Conservation (phyloP, 106 monocot genomes). For the Allium fistulosum region DNA sequence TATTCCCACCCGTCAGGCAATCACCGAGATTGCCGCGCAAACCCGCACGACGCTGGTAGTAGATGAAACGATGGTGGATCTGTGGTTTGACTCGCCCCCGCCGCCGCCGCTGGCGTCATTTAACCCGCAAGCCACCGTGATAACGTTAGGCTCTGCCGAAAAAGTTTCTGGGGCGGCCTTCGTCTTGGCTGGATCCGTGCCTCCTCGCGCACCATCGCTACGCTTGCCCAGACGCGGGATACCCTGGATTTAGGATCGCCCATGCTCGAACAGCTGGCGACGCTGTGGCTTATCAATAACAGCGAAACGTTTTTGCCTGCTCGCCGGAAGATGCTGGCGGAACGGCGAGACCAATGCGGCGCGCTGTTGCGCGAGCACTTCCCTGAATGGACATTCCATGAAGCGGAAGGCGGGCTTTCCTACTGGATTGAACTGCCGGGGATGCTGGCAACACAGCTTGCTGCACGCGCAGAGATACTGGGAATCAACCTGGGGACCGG, state of each 20-base stretch:
- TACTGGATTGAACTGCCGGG: neutral
- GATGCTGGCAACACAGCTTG: neutral
- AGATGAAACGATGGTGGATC: neutral
- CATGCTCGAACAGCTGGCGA: neutral
- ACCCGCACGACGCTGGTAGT: neutral
- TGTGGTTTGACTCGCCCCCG: neutral
- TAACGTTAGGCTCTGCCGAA: neutral
- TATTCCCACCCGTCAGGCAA: neutral
- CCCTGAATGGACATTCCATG: neutral
- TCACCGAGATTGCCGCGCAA: neutral
- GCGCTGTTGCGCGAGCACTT: neutral
- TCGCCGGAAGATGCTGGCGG: neutral
- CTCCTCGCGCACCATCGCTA: neutral
- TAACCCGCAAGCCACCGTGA: neutral
- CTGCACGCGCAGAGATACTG: neutral
- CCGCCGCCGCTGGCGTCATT: neutral
- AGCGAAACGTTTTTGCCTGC: too few species aligned
- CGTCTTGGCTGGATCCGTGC: neutral
- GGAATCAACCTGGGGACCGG: neutral
- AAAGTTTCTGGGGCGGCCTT: neutral
- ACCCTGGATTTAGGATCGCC: neutral
- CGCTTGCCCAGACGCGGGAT: neutral
- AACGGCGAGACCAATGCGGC: neutral
- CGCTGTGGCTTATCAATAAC: neutral
- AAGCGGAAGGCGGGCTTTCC: neutral